Evolutionary conservation across 2,329 filamentous ascomycete species (phyloP).

Genomic region (Elsinoe perseae): DNA sequence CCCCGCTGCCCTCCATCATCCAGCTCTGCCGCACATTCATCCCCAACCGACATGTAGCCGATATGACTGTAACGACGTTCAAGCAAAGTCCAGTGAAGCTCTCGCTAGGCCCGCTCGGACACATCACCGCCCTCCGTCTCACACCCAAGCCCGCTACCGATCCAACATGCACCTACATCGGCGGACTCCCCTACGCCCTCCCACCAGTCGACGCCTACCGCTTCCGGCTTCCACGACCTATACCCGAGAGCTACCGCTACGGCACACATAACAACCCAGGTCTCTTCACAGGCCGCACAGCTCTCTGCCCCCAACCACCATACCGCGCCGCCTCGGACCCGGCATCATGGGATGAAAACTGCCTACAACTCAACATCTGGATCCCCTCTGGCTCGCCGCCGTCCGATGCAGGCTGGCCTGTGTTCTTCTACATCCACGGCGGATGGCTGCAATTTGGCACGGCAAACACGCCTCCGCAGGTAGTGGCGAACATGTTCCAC

Average conservation of each 20-base stretch:
- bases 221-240: constrained; percentile 42
- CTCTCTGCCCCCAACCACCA: constrained; percentile 46
- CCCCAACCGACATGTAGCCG: background rate
- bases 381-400: constrained; percentile 42
- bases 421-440: constrained; percentile 50
- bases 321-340: constrained; percentile 20
- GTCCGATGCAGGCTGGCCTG: constrained; percentile 47
- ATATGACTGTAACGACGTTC: constrained; percentile 16
- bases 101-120: constrained; percentile 39
- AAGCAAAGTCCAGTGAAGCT: constrained; percentile 26
- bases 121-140: constrained; percentile 44
- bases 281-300: constrained; percentile 34
- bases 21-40: background rate
- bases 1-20: background rate
- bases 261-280: constrained; percentile 44
- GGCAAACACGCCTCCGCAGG: constrained; percentile 38
- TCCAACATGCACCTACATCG: constrained; percentile 45
- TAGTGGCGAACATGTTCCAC: constrained; percentile 40
- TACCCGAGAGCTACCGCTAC: constrained; percentile 45
- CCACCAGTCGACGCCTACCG: constrained; percentile 42
- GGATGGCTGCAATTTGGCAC: constrained; percentile 52
- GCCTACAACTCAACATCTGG: constrained; percentile 50
- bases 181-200: constrained; percentile 49
- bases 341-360: constrained; percentile 44
- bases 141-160: constrained; percentile 23